These are phyloP conservation scores for Ichthyophthirius multifiliis DNA, from an alignment of 169 alveolate species.

Conservation along the genomic window DNA sequence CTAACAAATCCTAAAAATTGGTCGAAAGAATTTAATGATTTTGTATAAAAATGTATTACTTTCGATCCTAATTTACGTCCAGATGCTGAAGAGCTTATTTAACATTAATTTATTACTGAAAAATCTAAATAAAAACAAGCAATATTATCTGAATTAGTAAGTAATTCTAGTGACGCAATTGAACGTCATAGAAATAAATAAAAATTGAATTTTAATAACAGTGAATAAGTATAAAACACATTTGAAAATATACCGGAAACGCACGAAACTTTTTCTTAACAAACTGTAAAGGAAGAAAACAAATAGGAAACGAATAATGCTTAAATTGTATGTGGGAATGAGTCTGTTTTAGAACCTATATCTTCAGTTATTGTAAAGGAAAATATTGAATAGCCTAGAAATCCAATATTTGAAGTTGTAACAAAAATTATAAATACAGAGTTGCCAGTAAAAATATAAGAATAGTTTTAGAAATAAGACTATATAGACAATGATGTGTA, in stretches of 20 bases:
- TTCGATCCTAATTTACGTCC: slow-evolving; percentile 69
- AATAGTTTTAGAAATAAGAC: neutral
- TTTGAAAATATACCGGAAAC: neutral
- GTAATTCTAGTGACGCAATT: slow-evolving; percentile 59
- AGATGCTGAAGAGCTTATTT: slow-evolving; percentile 62
- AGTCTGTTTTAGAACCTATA: no score
- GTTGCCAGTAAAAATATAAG: neutral
- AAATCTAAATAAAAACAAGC: slow-evolving; percentile 54
- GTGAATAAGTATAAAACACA: neutral
- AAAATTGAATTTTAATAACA: neutral
- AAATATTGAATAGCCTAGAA: neutral
- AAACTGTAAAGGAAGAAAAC: neutral
- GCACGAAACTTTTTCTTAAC: neutral
- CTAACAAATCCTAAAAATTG: slow-evolving; percentile 59
- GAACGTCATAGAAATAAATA: slow-evolving; percentile 51
- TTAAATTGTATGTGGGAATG: no score
- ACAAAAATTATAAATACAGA: no score
- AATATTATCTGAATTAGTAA: slow-evolving; percentile 49
- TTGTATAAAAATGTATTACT: slow-evolving; percentile 61
- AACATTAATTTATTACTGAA: slow-evolving; percentile 56
- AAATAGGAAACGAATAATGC: no score
- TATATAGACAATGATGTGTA: neutral
- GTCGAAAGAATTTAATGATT: slow-evolving; percentile 68
- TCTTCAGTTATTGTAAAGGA: neutral
- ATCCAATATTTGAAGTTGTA: no score